Evolutionary conservation across 1,139 yeast genomes (phyloP).

Genomic region (Suhomyces terraborum): DNA sequence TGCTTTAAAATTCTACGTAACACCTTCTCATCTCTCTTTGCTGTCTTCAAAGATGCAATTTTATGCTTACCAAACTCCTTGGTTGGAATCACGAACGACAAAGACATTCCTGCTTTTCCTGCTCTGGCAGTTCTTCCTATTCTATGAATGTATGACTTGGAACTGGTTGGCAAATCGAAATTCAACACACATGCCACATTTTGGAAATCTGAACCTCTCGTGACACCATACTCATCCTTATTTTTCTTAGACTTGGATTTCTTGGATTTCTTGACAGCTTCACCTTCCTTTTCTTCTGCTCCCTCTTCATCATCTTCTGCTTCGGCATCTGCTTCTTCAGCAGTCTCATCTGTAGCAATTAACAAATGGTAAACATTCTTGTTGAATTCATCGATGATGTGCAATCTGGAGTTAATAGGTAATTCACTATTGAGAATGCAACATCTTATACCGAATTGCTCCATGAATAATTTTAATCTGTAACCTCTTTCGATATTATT

Average conservation of each 20-base stretch:
- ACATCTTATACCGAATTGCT: constrained; percentile 90
- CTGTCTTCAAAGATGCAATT: constrained; percentile 67
- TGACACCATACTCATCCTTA: constrained; percentile 79
- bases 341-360: constrained; percentile 93
- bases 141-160: constrained; percentile 90
- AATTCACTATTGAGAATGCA: constrained; percentile 91
- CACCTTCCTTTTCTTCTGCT: constrained; percentile 29
- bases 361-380: constrained; percentile 82
- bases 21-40: constrained; percentile 85
- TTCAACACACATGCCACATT: constrained; percentile 96
- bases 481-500: constrained; percentile 95
- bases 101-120: constrained; percentile 91
- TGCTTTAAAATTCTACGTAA: constrained; percentile 74
- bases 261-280: constrained; percentile 14
- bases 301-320: constrained; percentile 53
- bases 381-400: constrained; percentile 93
- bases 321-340: constrained; percentile 49
- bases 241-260: constrained; percentile 48
- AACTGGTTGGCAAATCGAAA: constrained; percentile 89
- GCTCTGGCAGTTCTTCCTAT: constrained; percentile 98
- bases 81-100: constrained; percentile 85
- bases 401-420: constrained; percentile 90
- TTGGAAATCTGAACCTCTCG: constrained; percentile 95
- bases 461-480: constrained; percentile 83
- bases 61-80: constrained; percentile 90